Base-by-base conservation (phyloP, 306 rosid genomes). In the Vicia villosa region DNA sequence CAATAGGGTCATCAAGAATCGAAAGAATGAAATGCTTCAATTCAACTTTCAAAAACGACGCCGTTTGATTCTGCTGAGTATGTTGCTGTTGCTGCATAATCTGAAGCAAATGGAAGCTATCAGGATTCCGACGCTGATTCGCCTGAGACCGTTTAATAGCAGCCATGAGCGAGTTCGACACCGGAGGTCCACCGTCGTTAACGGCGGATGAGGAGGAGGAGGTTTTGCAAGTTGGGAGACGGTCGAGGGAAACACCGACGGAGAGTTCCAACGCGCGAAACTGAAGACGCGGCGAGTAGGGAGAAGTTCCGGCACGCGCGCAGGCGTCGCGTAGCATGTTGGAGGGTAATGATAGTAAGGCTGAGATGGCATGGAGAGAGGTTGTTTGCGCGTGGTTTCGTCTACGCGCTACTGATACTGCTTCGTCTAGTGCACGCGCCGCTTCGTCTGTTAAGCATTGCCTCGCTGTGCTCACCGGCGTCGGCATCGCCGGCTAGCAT, bases 401-500 rank as follows among this genome's bases (percentile, higher is more conserved):
- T 0, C 95, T 84, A 1, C 97, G 92, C 49, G 99, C 96, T 12
- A 95, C 95, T 0, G 85, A 72, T 1, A 89, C 96, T 0, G 99
- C 95, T 3, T 91, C 96, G 77, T 95, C 92, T 0, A 95, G 71
- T 0, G 90, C 95, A 45, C 96, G 90, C 46, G 88, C 96, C 20
- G 99, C 95, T 40, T 95, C 97, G 0, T 95, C 97, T 20, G 97
- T 88, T 50, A 95, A 83, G 74, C 91, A 91, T 87, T 95, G 96
- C 91, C 92, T 84, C 67, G 97, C 99, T 30, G 82, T 70, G 81
- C 88, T 86, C 8, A 95, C 96, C 96, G 96, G 92, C 96, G 96
- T 91, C 66, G 96, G 99, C 99, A 95, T 95, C 92, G 92, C 97
- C 96, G 96, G 96, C 79, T 50, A 83, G 85, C 97, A 82, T 84